Evolutionary conservation across 805 yeast species (phyloP).

Genomic region (Candida ipomoeae): DNA sequence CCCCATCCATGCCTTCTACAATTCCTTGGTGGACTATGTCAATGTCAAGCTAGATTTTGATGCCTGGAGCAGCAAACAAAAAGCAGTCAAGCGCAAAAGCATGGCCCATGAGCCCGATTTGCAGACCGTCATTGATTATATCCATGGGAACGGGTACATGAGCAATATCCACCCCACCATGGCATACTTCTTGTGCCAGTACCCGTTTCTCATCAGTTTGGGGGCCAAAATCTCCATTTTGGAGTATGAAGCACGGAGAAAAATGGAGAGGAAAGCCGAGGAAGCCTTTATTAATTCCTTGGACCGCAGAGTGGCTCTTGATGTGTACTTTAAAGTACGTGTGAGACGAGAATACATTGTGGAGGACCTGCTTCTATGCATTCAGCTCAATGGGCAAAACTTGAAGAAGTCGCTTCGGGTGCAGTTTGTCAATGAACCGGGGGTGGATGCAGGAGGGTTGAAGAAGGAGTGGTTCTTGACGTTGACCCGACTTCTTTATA

Average conservation of each 20-base stretch:
- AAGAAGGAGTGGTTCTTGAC: slow-evolving; percentile 90
- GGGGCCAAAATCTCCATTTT: slow-evolving; percentile 79
- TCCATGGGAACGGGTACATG: slow-evolving; percentile 36
- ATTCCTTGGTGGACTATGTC: slow-evolving; percentile 74
- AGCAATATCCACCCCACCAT: slow-evolving; percentile 10
- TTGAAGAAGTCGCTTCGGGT: slow-evolving; percentile 72
- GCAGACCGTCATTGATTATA: slow-evolving; percentile 43
- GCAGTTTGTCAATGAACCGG: slow-evolving; percentile 84
- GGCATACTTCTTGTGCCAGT: slow-evolving; percentile 68
- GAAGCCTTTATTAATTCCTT: slow-evolving; percentile 79
- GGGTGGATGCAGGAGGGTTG: slow-evolving; percentile 93
- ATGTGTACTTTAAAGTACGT: slow-evolving; percentile 62
- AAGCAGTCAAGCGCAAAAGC: not conserved
- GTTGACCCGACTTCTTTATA: slow-evolving; percentile 65
- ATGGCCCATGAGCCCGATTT: slow-evolving; percentile 24
- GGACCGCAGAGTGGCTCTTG: slow-evolving; percentile 55
- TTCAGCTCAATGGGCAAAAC: slow-evolving; percentile 52
- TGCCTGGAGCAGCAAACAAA: slow-evolving; percentile 53
- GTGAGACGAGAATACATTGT: slow-evolving; percentile 67
- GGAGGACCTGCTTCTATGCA: slow-evolving; percentile 67
- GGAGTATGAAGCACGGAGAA: slow-evolving; percentile 74
- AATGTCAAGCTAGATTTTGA: slow-evolving; percentile 79
- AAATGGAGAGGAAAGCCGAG: slow-evolving; percentile 84
- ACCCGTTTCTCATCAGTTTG: slow-evolving; percentile 74
- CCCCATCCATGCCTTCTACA: slow-evolving; percentile 56